Evolutionary conservation across 441 rosid species (phyloP).

Genomic region (Syzygium malaccense): DNA sequence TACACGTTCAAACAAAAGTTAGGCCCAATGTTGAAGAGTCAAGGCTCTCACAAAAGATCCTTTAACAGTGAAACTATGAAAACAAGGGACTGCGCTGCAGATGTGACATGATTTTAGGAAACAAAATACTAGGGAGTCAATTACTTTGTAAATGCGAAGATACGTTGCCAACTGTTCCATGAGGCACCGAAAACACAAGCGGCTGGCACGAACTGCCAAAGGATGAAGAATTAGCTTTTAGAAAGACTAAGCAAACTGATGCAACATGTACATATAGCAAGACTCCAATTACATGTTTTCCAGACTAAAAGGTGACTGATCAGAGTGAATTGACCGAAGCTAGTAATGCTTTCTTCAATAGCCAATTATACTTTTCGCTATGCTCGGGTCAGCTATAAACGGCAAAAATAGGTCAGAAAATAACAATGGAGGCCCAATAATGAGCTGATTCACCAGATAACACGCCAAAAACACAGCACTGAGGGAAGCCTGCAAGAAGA

Average conservation of each 20-base stretch:
- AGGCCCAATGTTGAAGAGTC: neutral
- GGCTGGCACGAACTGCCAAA: constrained; percentile 58
- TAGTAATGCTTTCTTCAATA: neutral
- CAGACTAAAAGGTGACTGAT: neutral
- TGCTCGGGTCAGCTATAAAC: neutral
- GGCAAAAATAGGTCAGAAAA: neutral
- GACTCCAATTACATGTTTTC: neutral
- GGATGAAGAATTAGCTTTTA: neutral
- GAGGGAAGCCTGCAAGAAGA: neutral
- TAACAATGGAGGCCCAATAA: neutral
- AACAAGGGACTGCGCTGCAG: neutral
- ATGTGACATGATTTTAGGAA: neutral
- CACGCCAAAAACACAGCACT: neutral
- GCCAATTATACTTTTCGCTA: neutral
- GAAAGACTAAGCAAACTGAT: neutral
- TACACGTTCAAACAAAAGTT: constrained; percentile 12
- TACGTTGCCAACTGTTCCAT: constrained; percentile 62
- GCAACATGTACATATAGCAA: neutral
- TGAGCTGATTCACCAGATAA: neutral
- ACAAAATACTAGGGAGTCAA: neutral
- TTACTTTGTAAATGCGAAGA: constrained; percentile 53
- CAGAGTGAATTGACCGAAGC: neutral
- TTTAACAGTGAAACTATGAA: neutral
- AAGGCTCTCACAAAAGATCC: neutral
- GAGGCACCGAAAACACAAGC: constrained; percentile 68